Conservation (phyloP, 192 early-diverging fungal genomes). For the Umbelopsis ramanniana region DNA sequence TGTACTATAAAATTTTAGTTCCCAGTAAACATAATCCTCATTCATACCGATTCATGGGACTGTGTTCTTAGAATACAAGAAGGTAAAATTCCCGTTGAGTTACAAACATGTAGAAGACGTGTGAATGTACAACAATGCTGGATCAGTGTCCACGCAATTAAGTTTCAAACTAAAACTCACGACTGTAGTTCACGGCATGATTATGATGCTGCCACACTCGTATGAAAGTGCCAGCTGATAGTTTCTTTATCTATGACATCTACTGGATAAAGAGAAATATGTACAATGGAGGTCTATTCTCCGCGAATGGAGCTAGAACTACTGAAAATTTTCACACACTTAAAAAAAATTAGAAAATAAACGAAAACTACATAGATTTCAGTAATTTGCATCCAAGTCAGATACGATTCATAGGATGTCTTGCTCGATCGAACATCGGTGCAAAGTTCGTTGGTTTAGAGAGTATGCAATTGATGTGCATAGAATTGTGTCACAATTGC, state of each 20-base stretch:
- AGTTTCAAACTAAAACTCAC: too few relatives aligned
- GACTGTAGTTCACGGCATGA: too few relatives aligned
- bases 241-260: too few relatives aligned
- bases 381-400: too few relatives aligned
- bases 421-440: too few relatives aligned
- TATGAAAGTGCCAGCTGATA: too few relatives aligned
- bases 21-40: background rate
- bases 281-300: too few relatives aligned
- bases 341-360: background rate
- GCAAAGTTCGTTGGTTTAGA: background rate
- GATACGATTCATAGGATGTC: too few relatives aligned
- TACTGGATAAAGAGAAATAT: too few relatives aligned
- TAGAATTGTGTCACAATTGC: background rate
- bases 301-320: too few relatives aligned
- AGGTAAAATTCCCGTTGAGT: background rate
- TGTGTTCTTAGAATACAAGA: background rate
- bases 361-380: background rate
- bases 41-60: background rate
- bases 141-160: background rate
- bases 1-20: constrained; percentile 3
- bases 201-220: too few relatives aligned
- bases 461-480: background rate
- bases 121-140: background rate
- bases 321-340: too few relatives aligned
- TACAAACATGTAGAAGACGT: background rate